Evolutionary conservation across 495 filamentous ascomycete genomes (phyloP).

Genomic region (Penicillium subrubescens): DNA sequence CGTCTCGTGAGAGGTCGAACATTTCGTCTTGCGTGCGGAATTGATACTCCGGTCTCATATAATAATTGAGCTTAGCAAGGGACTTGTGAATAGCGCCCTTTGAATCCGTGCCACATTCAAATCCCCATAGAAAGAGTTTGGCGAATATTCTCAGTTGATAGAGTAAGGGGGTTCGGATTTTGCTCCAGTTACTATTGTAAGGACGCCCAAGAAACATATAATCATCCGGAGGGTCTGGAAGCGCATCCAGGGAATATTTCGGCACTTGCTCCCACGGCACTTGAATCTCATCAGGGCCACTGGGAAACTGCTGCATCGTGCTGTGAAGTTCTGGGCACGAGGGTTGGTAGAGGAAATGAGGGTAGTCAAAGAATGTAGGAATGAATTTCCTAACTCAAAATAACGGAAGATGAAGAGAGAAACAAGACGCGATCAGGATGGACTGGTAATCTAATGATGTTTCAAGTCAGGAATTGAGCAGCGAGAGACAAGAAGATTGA

Average conservation of each 20-base stretch:
- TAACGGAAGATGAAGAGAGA: not conserved
- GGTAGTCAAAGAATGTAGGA: not conserved
- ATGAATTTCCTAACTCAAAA: not conserved
- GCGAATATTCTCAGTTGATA: not conserved
- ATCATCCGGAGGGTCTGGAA: slow-evolving; percentile 31
- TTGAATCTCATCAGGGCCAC: not conserved
- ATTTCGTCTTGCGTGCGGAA: slow-evolving; percentile 21
- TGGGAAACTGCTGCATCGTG: not conserved
- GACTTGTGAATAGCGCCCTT: not conserved
- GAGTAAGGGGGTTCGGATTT: not conserved
- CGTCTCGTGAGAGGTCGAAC: slow-evolving; percentile 30
- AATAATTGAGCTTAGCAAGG: slow-evolving; percentile 35
- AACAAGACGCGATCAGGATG: not conserved
- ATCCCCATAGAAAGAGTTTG: slow-evolving; percentile 36
- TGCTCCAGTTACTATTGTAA: not conserved
- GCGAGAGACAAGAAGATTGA: not conserved
- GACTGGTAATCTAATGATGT: not conserved
- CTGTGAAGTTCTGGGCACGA: not conserved
- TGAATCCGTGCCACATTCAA: slow-evolving; percentile 14
- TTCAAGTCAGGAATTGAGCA: not conserved
- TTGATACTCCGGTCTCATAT: slow-evolving; percentile 24
- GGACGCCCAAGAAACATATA: slow-evolving; percentile 9
- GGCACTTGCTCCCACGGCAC: slow-evolving; percentile 3
- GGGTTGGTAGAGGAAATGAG: not conserved
- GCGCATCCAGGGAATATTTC: slow-evolving; percentile 15